phyloP scores from a whole-genome alignment of 1,284 basidiomycete species.

The Naganishia albida region DNA sequence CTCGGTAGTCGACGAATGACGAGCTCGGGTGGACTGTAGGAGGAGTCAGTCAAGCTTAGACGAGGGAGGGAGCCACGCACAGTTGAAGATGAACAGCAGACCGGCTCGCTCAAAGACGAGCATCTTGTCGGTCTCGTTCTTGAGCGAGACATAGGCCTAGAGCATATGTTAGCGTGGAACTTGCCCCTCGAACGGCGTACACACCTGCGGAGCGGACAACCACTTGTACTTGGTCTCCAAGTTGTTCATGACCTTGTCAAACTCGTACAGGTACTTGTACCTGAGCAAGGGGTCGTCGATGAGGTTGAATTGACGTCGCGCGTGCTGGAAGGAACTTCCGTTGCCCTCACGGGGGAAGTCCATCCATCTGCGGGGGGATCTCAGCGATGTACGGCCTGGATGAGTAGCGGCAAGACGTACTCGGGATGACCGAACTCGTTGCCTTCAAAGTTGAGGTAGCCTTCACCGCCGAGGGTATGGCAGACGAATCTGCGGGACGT shows the following conservation, averaged over 20 bases:
- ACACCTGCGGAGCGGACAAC: slow-evolving; percentile 78
- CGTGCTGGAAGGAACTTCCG: slow-evolving; percentile 91
- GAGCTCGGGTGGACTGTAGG: slow-evolving; percentile 70
- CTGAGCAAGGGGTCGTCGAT: slow-evolving; percentile 81
- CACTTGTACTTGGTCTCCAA: slow-evolving; percentile 77
- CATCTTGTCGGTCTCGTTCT: slow-evolving; percentile 88
- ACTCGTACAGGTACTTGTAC: slow-evolving; percentile 90
- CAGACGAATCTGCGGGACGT: slow-evolving; percentile 70
- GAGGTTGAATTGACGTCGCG: slow-evolving; percentile 92
- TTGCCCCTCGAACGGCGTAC: slow-evolving; percentile 27
- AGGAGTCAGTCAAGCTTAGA: neutral
- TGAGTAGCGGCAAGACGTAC: slow-evolving; percentile 56
- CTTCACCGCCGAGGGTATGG: slow-evolving; percentile 91
- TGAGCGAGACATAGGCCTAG: slow-evolving; percentile 85
- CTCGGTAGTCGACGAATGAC: slow-evolving; percentile 88
- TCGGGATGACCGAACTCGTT: slow-evolving; percentile 98
- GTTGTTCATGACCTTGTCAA: slow-evolving; percentile 91
- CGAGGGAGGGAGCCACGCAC: slow-evolving; percentile 36
- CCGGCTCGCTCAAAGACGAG: slow-evolving; percentile 91
- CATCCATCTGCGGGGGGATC: slow-evolving; percentile 97
- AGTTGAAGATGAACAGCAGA: slow-evolving; percentile 94
- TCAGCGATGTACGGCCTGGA: slow-evolving; percentile 76
- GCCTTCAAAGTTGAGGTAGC: slow-evolving; percentile 96
- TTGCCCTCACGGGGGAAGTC: slow-evolving; percentile 97
- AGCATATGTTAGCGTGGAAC: neutral